These are phyloP conservation scores for Ceratopteris richardii DNA, from an alignment of 75 land plant genomes.

Conservation along the genomic window DNA sequence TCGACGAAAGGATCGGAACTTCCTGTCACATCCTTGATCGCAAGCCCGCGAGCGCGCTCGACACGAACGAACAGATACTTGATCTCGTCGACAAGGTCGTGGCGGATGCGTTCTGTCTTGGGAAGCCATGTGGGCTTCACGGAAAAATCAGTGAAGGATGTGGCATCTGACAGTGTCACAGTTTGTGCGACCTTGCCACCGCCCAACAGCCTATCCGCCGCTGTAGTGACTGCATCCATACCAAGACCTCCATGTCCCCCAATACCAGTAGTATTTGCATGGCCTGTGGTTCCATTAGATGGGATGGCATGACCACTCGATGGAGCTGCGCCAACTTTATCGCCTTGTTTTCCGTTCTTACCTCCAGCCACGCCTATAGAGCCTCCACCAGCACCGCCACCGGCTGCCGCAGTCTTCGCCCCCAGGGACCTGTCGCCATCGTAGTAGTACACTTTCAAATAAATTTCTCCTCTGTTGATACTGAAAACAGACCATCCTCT, in stretches of 20 bases:
- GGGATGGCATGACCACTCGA: no score
- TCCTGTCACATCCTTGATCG: constrained; percentile 57
- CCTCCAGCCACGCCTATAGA: no score
- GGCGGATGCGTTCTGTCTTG: constrained; percentile 3
- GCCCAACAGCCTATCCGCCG: neutral
- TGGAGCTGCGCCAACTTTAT: no score
- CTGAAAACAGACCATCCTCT: neutral
- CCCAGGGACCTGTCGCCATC: neutral
- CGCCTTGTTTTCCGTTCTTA: no score
- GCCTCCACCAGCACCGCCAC: no score
- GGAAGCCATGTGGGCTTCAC: neutral
- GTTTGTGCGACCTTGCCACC: neutral
- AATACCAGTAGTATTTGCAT: no score
- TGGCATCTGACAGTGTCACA: constrained; percentile 8
- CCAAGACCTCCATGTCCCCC: no score
- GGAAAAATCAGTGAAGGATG: constrained; percentile 35
- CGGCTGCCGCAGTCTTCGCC: no score
- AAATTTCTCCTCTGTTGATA: neutral
- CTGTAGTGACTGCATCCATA: no score
- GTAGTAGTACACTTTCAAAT: neutral
- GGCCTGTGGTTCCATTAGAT: no score
- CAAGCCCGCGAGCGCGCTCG: constrained; percentile 62
- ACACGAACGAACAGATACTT: constrained; percentile 64
- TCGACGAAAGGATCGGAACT: constrained; percentile 51
- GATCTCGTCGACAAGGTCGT: constrained; percentile 84